Conservation (phyloP, 176 grass and related monocot species). For the Aegilops speltoides region DNA sequence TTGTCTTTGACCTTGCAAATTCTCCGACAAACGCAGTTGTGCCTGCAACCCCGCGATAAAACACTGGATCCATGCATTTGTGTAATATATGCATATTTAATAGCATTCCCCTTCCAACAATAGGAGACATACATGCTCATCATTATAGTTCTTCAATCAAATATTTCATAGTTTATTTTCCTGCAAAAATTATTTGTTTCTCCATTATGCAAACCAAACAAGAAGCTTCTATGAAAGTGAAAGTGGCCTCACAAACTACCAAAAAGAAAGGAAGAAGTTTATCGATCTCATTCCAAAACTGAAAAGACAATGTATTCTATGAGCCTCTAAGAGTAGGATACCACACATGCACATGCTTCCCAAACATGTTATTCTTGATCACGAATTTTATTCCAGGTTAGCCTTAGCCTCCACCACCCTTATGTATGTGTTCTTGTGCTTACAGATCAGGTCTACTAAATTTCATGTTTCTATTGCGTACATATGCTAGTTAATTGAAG, state of each 20-base stretch:
- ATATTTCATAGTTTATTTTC: not conserved
- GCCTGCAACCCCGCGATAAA: not conserved
- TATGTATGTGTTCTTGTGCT: not conserved
- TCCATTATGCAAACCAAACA: constrained; percentile 25
- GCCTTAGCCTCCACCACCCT: not conserved
- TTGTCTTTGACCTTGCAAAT: constrained; percentile 30
- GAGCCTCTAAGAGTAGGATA: not conserved
- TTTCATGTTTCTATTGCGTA: not conserved
- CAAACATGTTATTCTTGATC: constrained; percentile 25
- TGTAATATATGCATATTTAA: not conserved
- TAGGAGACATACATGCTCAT: constrained; percentile 22
- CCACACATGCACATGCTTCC: constrained; percentile 28
- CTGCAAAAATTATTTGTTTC: not conserved
- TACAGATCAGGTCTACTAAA: constrained; percentile 27
- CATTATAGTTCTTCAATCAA: constrained; percentile 16
- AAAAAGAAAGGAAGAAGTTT: constrained; percentile 11
- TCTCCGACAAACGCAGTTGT: not conserved
- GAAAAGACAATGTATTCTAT: not conserved
- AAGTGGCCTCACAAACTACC: not conserved
- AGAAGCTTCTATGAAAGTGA: constrained; percentile 45
- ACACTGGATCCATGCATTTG: constrained; percentile 15
- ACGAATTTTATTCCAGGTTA: constrained; percentile 6
- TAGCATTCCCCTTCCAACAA: constrained; percentile 29
- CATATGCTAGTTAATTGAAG: not conserved
- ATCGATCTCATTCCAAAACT: not conserved